Base-by-base conservation (phyloP, 495 filamentous ascomycete genomes). In the Annulohypoxylon moriforme region DNA sequence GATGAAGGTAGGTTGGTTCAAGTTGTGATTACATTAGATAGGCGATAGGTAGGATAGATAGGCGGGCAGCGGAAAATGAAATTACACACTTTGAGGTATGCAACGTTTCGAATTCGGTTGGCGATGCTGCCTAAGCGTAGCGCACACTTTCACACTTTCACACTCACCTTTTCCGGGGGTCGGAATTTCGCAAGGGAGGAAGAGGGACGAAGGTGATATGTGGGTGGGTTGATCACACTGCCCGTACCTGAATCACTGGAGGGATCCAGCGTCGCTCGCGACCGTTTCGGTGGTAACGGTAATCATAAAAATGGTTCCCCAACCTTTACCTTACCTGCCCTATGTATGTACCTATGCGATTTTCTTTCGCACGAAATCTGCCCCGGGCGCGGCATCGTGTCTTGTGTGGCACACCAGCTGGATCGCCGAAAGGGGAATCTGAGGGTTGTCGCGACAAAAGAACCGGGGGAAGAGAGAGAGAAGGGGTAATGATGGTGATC, bases 221-320 rank as follows among this genome's bases (percentile, higher is more conserved):
- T 50, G 46, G 69, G 50, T 63, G 58, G 64, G 42, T 64, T 68
- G 64, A 68, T 65, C 70, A 68, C 64, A 68, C 64, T 55, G 50
- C 25, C 56, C 61, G 70, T 73, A 66, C 70, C 70, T 73, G 70
- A 73, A 73, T 73, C 70, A 73, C 47, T 58, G 61, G 59, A 38
- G 60, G 62, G 62, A 47, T 71, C 47, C 8, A 18, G 40, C 40
- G 40, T 18, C 16, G 40, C 40, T 47, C 53, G 56, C 36, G 68
- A 59, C 31, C 50, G 49, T 25, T 47, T 44, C 69, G 42, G 29
- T 44, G 69, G 60, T 46, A 68, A 64, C 63, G 33, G 33, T 36
- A 36, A 36, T 10, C 13, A 1, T 8, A 10, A 36, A 36, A 36
- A 14, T 40, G 64, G 50, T 68, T 72, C 64, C 69, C 64, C 59